Percentiles rank a stretch among this genome's conserved stretches.
phyloP scores from a whole-genome alignment of 495 filamentous ascomycete species.

The Stereocaulon alpinum region DNA sequence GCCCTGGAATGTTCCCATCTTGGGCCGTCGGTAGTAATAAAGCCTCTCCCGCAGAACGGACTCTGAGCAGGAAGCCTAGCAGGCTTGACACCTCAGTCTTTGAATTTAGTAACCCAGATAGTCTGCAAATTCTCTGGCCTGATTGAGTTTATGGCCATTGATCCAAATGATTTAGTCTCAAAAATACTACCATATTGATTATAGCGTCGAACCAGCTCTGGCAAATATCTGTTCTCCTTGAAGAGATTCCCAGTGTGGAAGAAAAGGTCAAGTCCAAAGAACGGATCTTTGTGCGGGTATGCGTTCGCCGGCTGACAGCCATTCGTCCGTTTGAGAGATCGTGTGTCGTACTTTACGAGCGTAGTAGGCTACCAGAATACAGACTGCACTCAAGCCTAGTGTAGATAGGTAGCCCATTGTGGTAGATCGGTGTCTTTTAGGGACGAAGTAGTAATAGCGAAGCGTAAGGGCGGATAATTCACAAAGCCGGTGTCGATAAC shows the following conservation, averaged over 20 bases:
- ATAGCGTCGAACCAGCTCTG: slow-evolving; percentile 21
- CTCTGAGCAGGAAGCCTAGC: slow-evolving; percentile 5
- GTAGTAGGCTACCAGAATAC: neutral
- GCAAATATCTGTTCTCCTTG: neutral
- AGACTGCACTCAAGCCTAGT: neutral
- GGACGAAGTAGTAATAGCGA: too few species aligned
- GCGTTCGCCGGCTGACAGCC: slow-evolving; percentile 21
- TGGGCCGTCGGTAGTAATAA: slow-evolving; percentile 31
- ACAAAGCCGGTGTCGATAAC: too few species aligned
- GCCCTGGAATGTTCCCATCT: slow-evolving; percentile 31
- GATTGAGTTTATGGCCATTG: slow-evolving; percentile 8
- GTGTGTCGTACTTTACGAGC: neutral
- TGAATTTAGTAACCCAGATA: slow-evolving; percentile 3
- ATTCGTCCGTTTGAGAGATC: slow-evolving; percentile 5
- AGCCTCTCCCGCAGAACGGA: slow-evolving; percentile 8
- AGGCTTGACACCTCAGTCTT: slow-evolving; percentile 10
- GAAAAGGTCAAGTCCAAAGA: slow-evolving; percentile 27
- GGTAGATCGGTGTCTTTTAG: neutral
- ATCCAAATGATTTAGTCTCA: slow-evolving; percentile 23
- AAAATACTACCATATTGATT: slow-evolving; percentile 31
- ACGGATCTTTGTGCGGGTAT: slow-evolving; percentile 27
- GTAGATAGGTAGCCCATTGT: neutral
- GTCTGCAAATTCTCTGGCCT: slow-evolving; percentile 16
- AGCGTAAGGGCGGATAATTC: too few species aligned
- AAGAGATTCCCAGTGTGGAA: slow-evolving; percentile 18